phyloP scores from a whole-genome alignment of 2,329 filamentous ascomycete species.

The Exophiala dermatitidis region DNA sequence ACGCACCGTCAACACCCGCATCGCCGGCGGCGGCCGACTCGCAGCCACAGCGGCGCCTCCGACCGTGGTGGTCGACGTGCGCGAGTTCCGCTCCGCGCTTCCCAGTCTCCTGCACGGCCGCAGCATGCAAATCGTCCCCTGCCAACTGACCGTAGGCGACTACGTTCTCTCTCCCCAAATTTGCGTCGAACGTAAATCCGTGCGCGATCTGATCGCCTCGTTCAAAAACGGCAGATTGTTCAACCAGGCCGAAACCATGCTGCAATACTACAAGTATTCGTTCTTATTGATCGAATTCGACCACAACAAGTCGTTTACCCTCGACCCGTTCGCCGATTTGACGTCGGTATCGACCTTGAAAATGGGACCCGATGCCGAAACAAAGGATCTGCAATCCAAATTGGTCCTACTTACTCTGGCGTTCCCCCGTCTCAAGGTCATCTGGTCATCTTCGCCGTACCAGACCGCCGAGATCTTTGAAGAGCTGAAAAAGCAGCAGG shows the following conservation, averaged over 20 bases:
- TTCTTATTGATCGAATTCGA: conserved; percentile 98
- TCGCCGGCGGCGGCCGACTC: conserved; percentile 83
- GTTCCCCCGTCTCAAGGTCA: conserved; percentile 80
- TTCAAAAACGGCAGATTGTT: conserved; percentile 89
- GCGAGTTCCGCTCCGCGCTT: conserved; percentile 88
- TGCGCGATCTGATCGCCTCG: conserved; percentile 83
- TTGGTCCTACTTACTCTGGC: conserved; percentile 86
- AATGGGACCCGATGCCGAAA: conserved; percentile 48
- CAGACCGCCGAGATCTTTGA: conserved; percentile 97
- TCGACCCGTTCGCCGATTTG: conserved; percentile 63
- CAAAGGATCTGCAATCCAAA: conserved; percentile 80
- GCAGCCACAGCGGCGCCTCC: conserved; percentile 79
- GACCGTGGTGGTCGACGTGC: conserved; percentile 86
- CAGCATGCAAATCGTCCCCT: conserved; percentile 81
- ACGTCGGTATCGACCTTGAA: conserved; percentile 57
- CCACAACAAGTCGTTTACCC: conserved; percentile 91
- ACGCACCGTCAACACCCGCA: conserved; percentile 90
- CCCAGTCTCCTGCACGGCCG: conserved; percentile 86
- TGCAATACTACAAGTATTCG: conserved; percentile 78
- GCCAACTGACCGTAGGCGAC: conserved; percentile 92
- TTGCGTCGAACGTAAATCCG: conserved; percentile 88
- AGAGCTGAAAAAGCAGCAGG: conserved; percentile 78
- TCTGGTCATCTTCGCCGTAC: conserved; percentile 89
- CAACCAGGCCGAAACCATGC: conserved; percentile 88
- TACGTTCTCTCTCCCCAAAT: conserved; percentile 89